Evolutionary conservation across 768 basidiomycete species (phyloP), one percentile per base, ranked within the genome.

Genomic region (Phallus indusiatus): DNA sequence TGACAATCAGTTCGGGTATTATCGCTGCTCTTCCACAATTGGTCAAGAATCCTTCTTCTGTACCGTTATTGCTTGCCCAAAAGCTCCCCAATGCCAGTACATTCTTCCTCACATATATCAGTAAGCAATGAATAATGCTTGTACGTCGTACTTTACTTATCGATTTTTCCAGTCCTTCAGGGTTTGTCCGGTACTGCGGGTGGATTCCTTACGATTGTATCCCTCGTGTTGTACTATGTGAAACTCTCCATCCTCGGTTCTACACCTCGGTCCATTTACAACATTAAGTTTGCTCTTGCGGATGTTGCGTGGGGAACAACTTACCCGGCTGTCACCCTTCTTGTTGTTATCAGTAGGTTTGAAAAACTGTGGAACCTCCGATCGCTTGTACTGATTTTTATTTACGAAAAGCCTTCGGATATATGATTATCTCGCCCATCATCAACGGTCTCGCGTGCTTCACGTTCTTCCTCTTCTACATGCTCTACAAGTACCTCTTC

Each of bases 401-500:
- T 22, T 58, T 35, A 47, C 42, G 18, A 42, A 12, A 59, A 86
- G 84, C 85, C 9, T 69, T 90, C 24, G 85, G 80, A 1, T 98
- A 97, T 74, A 86, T 84, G 35, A 80, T 94, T 68, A 94, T 97
- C 64, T 85, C 92, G 6, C 94, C 95, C 0, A 78, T 98, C 67
- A 94, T 96, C 75, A 94, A 92, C 63, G 94, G 94, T 8, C 82
- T 98, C 50, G 85, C 90, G 1, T 82, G 82, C 63, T 76, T 78
- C 28, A 84, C 90, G 1, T 96, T 98, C 77, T 84, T 88, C 70
- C 70, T 86, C 48, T 89, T 92, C 72, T 94, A 88, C 71, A 74
- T 83, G 61, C 72, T 91, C 36, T 92, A 89, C 80, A 91, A 77
- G 71, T 93, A 92, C 65, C 81, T 90, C 33, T 93, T 90, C 79